Conservation (phyloP, 306 rosid genomes). For the Quercus robur region DNA sequence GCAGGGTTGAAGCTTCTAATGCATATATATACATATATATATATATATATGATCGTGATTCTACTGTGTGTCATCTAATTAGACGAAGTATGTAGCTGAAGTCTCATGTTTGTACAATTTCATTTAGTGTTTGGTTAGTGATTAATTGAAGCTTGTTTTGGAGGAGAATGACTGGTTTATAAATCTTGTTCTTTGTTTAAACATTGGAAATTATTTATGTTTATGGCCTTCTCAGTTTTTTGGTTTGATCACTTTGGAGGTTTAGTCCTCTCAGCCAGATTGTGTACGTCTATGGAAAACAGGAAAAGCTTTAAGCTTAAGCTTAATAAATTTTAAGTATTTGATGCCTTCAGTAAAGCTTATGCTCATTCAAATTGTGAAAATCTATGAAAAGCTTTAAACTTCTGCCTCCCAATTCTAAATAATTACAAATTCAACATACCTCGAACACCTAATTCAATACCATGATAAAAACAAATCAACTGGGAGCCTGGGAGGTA, state of each 20-base stretch:
- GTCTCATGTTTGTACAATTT: slow-evolving; percentile 7
- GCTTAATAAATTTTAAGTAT: no score
- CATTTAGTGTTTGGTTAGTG: background rate
- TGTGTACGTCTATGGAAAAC: background rate
- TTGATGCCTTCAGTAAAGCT: no score
- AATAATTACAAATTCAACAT: no score
- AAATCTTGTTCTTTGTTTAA: slow-evolving; percentile 3
- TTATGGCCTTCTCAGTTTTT: slow-evolving; percentile 8
- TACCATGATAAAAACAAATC: no score
- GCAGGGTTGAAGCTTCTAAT: slow-evolving; percentile 1
- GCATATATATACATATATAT: background rate
- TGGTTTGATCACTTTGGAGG: background rate
- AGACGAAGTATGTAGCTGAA: background rate
- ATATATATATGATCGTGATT: slow-evolving; percentile 1
- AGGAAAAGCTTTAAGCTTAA: background rate
- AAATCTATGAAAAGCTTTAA: no score
- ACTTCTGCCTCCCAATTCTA: no score
- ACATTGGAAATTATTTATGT: background rate
- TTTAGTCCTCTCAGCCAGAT: background rate
- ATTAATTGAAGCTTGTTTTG: slow-evolving; percentile 14
- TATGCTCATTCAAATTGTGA: no score
- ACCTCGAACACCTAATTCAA: no score
- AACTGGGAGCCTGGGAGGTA: no score
- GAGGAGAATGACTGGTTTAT: slow-evolving; percentile 13
- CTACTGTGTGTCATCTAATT: background rate